Base-by-base conservation (phyloP, 805 yeast genomes). In the Lachancea kluyveri region DNA sequence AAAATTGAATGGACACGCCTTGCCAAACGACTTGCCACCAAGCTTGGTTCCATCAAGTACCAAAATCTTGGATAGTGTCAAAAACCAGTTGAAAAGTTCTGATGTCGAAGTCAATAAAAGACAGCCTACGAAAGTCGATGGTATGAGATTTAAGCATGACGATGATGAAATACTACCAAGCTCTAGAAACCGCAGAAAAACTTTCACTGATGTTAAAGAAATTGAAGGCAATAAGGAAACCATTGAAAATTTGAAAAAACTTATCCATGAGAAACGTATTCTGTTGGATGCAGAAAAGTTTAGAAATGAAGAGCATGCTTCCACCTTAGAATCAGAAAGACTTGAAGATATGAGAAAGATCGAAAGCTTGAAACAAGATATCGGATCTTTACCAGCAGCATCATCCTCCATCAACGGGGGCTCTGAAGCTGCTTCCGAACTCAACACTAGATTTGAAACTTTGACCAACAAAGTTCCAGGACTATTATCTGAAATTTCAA, bases 21-120 rank as follows among this genome's bases (percentile, higher is more conserved):
- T 92, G 30, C 98, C 98, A 15, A 53, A 67, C 28, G 65, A 77
- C 33, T 68, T 90, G 32, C 97, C 97, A 3, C 86, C 94, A 2
- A 94, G 87, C 51, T 70, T 90, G 42, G 64, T 87, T 18, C 97
- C 98, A 6, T 94, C 95, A 3, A 81, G 94, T 6, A 72, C 81
- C 22, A 75, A 77, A 47, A 68, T 81, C 37, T 62, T 92, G 38
- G 79, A 82, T 47, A 72, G 76, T 31, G 74, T 87, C 55, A 90
- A 88, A 58, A 71, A 77, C 34, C 58, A 57, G 35, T 31, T 64
- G 39, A 63, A 45, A 46, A 37, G 32, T 8, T 31, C 32, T 21
- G 24, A 35, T 18, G 24, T 21, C 12, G 31, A 31, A 5, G 39
- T 35, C 2, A 42, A 37, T n/a, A 37, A 36, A 11, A 39, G 40